Conservation (phyloP, 352 stramenopile genomes). For the Globisporangium perplexum region DNA sequence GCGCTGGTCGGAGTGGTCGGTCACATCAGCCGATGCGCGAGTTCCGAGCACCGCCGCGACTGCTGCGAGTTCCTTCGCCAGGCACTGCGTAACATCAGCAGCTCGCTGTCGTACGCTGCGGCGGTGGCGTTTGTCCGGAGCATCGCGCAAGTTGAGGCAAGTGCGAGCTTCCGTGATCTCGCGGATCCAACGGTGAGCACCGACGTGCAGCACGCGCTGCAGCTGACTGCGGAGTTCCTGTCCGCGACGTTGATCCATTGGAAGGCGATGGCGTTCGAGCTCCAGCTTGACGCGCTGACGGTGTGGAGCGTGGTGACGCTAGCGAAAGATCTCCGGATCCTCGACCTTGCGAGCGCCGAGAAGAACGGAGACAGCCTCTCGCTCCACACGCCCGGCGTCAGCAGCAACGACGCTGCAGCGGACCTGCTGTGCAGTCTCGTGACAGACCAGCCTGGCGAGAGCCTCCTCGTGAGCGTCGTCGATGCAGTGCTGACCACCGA, state of each 20-base stretch:
- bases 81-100: conserved; percentile 29
- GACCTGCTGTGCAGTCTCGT: conserved; percentile 19
- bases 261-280: conserved; percentile 15
- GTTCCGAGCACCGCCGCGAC: conserved; percentile 26
- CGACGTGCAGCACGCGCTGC: conserved; percentile 24
- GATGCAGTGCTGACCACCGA: conserved; percentile 37
- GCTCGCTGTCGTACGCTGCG: conserved; percentile 29
- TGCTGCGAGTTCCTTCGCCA: conserved; percentile 46
- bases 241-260: conserved; percentile 14
- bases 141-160: conserved; percentile 20
- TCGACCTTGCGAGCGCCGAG: conserved; percentile 7
- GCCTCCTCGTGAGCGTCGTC: conserved; percentile 32
- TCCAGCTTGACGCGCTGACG: conserved; percentile 36
- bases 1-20: conserved; percentile 34
- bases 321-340: conserved; percentile 39
- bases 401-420: neutral
- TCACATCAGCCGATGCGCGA: conserved; percentile 35
- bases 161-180: conserved; percentile 17
- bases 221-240: conserved; percentile 28
- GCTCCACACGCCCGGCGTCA: neutral
- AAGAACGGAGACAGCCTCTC: conserved; percentile 5
- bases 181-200: conserved; percentile 11
- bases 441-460: conserved; percentile 19
- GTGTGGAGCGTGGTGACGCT: conserved; percentile 33
- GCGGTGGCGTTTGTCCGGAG: conserved; percentile 29